Evolutionary conservation across 1,139 yeast species (phyloP).

Genomic region (Scheffersomyces cryptocercus): DNA sequence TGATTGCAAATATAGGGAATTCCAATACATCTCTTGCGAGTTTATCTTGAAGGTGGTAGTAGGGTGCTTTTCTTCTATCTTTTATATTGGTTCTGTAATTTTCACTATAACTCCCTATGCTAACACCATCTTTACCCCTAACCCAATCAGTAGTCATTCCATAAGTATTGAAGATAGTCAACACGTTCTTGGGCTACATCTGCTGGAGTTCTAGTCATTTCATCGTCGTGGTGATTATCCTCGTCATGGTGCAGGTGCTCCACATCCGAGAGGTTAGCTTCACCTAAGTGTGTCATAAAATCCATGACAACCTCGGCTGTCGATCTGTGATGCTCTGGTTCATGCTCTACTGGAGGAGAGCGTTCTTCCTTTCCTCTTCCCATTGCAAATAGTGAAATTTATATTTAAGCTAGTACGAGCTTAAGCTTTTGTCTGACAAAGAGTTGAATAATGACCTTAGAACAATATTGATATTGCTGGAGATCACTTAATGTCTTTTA

Average conservation of each 20-base stretch:
- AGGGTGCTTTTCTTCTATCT: no score
- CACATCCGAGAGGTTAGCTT: neutral
- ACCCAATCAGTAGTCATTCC: neutral
- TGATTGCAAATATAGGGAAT: no score
- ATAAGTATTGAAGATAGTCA: neutral
- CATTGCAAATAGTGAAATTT: neutral
- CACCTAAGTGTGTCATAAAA: neutral
- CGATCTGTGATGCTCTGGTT: neutral
- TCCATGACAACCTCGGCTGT: neutral
- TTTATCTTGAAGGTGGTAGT: no score
- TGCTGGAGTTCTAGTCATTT: neutral
- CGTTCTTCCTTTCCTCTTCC: neutral
- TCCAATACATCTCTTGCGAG: no score
- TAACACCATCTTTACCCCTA: neutral
- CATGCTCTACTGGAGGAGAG: neutral
- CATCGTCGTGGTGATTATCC: neutral
- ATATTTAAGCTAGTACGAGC: no score
- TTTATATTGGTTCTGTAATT: no score
- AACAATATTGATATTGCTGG: no score
- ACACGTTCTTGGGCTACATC: constrained; percentile 1
- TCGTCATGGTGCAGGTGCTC: neutral
- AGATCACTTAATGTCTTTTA: no score
- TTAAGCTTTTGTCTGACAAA: no score
- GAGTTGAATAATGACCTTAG: no score
- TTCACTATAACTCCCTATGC: no score